Evolutionary conservation across 495 filamentous ascomycete species (phyloP), one percentile per base, ranked within the genome.

Genomic region (Venustampulla echinocandica): DNA sequence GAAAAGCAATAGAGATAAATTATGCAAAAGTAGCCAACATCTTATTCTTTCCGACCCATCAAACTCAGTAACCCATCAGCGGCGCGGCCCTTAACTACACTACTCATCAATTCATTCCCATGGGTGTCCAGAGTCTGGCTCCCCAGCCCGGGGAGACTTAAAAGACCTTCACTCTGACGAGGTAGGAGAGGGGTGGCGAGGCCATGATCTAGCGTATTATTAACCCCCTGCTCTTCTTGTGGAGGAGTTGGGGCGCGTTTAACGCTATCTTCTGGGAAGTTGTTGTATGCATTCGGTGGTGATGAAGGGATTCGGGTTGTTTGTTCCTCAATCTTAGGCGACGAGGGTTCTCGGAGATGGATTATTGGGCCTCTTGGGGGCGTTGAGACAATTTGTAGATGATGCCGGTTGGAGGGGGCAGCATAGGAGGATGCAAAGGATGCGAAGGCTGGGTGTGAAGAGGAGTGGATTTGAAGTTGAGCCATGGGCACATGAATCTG

Each of bases 401-500:
- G 30, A 10, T 14, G 37, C 15, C 30, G 23, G 13, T 21, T 27
- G 10, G 44, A 21, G 6, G 36, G 24, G 2, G 24, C 4, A 15
- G 42, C 4, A 3, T 1, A 10, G 44, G 18, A 2, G 19, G 35
- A 32, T 17, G 28, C 10, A 13, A 27, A 13, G 15, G 50, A 14
- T 5, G 27, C 6, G 10, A 27, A 17, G 18, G 22, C 6, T 10
- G 25, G 30, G 13, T 18, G 20, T n/a, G 28, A 10, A 14, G 39
- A 42, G 22, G 39, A 10, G 39, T 25, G 24, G 20, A 58, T 47
- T 44, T 58, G 24, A 18, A 55, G 56, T 6, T 24, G 49, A 17
- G 41, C 52, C 14, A 77, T 61, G 9, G 72, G 69, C 10, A 73
- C 60, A 43, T 72, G 62, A 5, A 65, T 66, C 55, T 75, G 73